These are phyloP conservation scores for Pseudonitzschia multiseries DNA, from an alignment of 108 stramenopile species.

Conservation along the genomic window DNA sequence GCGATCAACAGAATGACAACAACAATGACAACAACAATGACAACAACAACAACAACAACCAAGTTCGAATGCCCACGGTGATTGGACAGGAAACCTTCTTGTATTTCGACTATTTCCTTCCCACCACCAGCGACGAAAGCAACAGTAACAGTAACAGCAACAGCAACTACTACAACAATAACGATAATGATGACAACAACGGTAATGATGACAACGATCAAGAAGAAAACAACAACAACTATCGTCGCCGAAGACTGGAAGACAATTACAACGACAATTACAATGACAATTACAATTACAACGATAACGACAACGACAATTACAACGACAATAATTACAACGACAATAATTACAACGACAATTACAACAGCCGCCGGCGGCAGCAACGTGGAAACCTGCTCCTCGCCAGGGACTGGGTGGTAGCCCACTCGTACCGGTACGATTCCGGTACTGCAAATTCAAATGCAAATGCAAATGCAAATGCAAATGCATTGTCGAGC, in stretches of 20 bases:
- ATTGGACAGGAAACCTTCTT: not conserved
- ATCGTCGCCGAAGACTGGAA: not conserved
- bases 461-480: too few species aligned
- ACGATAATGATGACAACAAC: not conserved
- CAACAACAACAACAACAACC: too few species aligned
- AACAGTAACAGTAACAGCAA: not conserved
- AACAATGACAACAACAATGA: not conserved
- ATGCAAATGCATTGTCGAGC: not conserved
- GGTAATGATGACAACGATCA: too few species aligned
- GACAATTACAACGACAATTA: not conserved
- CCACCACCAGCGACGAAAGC: not conserved
- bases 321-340: not conserved
- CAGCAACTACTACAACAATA: not conserved
- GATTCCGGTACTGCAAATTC: too few species aligned
- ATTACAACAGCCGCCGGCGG: not conserved
- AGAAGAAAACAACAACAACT: not conserved
- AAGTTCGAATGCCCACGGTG: not conserved
- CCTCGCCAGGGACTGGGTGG: not conserved
- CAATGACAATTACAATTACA: not conserved
- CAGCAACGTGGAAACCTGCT: not conserved
- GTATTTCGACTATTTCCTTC: not conserved
- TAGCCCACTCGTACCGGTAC: not conserved
- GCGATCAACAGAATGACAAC: not conserved
- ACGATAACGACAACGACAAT: not conserved
- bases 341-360: not conserved